Evolutionary conservation across 306 rosid species (phyloP), one percentile per base, ranked within the genome.

Genomic region (Castanospermum australe): DNA sequence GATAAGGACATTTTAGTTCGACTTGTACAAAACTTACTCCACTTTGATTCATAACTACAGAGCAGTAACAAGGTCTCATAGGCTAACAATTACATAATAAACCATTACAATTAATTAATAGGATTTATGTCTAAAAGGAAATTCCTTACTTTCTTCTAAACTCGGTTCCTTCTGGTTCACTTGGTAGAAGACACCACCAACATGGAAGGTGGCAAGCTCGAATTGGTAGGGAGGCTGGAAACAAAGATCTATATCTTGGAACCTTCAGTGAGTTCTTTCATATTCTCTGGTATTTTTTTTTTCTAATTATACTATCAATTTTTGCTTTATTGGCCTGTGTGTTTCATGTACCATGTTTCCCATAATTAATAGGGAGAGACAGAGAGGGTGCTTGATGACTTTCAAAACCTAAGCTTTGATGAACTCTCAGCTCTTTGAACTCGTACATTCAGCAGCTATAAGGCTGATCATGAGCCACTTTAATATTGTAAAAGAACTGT

Each of bases 221-320:
- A n/a, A 89, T 89, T 32, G 93, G 93, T 15, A 84, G 90, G 76
- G 91, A 85, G 50, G 93, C 93, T 47, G 93, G 93, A 33, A 89
- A 87, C 72, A 89, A 89, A 67, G 91, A 89, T 82, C 91, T 89
- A 35, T 89, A 89, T 72, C 93, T 89, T 59, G 93, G 93, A 62
- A 89, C 93, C 60, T 89, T 87, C 79, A 79, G 91, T 89, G 75
- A 87, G 90, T 84, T 25, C 48, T 51, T 68, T 18, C 21, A 33
- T 28, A 4, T 28, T 32, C 6, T 11, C 41, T 28, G 3, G 3
- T 24, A 4, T n/a, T 13, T 3, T 47, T 8, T 7, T 63, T 41
- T 35, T n/a, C 2, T 18, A 8, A 2, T 14, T 60, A 30, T 13
- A 24, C 30, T 4, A 12, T 25, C 5, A 13, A 4, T 59, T 59